Conservation (phyloP, 768 basidiomycete genomes). For the Lepiota brunneoincarnata region DNA sequence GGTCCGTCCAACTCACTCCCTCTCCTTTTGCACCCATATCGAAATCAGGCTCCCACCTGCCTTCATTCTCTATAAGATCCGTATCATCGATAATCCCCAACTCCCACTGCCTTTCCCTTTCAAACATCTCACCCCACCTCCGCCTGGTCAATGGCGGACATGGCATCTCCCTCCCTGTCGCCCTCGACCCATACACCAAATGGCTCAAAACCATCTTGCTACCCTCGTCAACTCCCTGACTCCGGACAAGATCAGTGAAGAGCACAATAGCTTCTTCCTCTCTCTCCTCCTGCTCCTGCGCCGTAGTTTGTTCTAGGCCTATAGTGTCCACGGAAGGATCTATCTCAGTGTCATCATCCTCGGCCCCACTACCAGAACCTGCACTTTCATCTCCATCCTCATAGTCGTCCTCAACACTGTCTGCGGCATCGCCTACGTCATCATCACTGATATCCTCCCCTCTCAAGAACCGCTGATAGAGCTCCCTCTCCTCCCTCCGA, state of each 20-base stretch:
- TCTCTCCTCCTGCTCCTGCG: constrained; percentile 14
- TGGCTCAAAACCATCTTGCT: constrained; percentile 24
- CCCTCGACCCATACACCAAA: constrained; percentile 27
- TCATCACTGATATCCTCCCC: constrained; percentile 52
- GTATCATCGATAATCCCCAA: constrained; percentile 14
- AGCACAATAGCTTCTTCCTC: constrained; percentile 44
- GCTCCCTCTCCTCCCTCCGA: constrained; percentile 29
- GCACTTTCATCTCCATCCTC: constrained; percentile 24
- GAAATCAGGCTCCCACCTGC: constrained; percentile 8
- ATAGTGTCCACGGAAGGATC: constrained; percentile 1
- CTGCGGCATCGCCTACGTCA: constrained; percentile 29
- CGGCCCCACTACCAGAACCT: constrained; percentile 21
- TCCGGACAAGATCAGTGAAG: constrained; percentile 51
- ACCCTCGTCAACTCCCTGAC: constrained; percentile 14
- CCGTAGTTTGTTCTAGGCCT: neutral
- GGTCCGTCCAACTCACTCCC: constrained; percentile 14
- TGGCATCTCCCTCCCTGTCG: constrained; percentile 16
- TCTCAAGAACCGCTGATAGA: constrained; percentile 57
- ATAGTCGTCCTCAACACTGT: constrained; percentile 30
- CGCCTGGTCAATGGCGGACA: constrained; percentile 6
- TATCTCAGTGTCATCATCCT: constrained; percentile 16
- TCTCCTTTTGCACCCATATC: constrained; percentile 2
- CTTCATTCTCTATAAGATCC: constrained; percentile 21
- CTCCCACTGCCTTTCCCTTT: constrained; percentile 13
- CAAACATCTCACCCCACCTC: constrained; percentile 5